These are phyloP conservation scores for Pisolithus albus DNA, from an alignment of 768 basidiomycete genomes.

Conservation along the genomic window DNA sequence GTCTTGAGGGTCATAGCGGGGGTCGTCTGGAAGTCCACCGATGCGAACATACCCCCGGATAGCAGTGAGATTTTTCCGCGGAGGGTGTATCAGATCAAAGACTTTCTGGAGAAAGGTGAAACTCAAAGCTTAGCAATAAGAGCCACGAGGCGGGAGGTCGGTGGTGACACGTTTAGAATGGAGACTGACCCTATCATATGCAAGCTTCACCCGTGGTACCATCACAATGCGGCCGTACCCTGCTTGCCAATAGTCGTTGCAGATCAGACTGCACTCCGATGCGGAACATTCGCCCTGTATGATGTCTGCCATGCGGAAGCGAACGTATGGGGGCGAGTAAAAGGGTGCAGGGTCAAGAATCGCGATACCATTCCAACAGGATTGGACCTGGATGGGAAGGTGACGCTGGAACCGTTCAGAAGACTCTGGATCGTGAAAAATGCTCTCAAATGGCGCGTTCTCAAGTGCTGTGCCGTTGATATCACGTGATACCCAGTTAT, in stretches of 20 bases:
- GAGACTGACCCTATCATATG: conserved; percentile 75
- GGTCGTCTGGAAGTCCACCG: conserved; percentile 97
- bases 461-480: conserved; percentile 98
- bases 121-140: background rate
- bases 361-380: conserved; percentile 98
- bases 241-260: conserved; percentile 97
- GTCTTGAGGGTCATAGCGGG: conserved; percentile 94
- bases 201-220: conserved; percentile 94
- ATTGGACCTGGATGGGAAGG: conserved; percentile 92
- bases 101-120: conserved; percentile 57
- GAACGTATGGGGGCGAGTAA: conserved; percentile 84
- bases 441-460: conserved; percentile 91
- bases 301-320: conserved; percentile 92
- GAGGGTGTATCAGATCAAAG: conserved; percentile 90
- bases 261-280: conserved; percentile 91
- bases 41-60: conserved; percentile 90
- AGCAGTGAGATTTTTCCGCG: conserved; percentile 85
- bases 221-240: conserved; percentile 97
- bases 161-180: background rate
- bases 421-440: conserved; percentile 82
- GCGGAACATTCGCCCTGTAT: conserved; percentile 90
- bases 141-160: background rate
- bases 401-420: conserved; percentile 83
- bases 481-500: conserved; percentile 97
- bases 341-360: conserved; percentile 94